Base-by-base conservation (phyloP, 169 alveolate species). In the Plasmodium reichenowi region DNA sequence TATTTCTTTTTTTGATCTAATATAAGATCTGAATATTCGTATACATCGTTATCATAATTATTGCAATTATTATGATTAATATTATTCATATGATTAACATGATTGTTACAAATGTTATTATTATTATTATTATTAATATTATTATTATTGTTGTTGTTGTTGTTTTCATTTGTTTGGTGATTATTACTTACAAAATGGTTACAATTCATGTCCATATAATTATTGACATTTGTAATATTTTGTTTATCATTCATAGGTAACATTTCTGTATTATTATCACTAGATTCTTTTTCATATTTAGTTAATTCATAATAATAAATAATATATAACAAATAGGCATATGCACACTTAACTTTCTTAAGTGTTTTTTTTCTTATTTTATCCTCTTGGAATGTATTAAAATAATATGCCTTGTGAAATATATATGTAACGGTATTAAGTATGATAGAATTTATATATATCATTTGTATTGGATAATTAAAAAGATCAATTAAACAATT, bases 341-440 rank as follows among this genome's bases (percentile, higher is more conserved):
- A 83, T 48, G 91, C 80, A 22, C 74, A 68, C 15, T 83, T 83
- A 3, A 56, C 54, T 63, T 83, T 83, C 12, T 60, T 68, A 10
- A 83, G 68, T 48, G 26, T 22, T 63, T 83, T 68, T 63, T 83
- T 68, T 29, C 9, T 48, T 71, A 64, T 76, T 47, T 17, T 67
- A 26, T 3, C 47, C 43, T 83, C 83, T 24, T 72, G 60, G 13
- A 83, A n/a, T 24, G 91, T 12, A 60, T 68, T 56, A 52, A 32
- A 83, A 68, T 68, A 13, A 68, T 68, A 83, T 13, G 91, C 26
- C 32, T 83, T 83, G 45, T 83, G 83, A 50, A 83, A 83, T 24
- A 83, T 56, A 45, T 83, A 83, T 50, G 70, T 83, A 60, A 68
- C 56, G 9, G 83, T 83, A 29, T 83, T 83, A 12, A 83, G 52